Conservation (phyloP, 768 basidiomycete genomes). For the Rhodotorula kratochvilovae region DNA sequence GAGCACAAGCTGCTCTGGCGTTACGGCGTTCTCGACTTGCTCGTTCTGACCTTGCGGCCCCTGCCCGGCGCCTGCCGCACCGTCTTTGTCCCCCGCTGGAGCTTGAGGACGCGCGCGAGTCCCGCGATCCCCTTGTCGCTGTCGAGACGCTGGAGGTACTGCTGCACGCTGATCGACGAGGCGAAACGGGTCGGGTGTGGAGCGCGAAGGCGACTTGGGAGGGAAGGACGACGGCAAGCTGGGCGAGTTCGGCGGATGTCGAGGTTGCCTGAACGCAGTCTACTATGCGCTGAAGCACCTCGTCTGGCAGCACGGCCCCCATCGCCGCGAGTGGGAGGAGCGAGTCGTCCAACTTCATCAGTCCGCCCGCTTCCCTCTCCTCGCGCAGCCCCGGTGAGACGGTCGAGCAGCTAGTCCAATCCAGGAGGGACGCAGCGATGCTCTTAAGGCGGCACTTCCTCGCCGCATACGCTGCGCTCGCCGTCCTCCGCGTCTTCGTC, state of each 20-base stretch:
- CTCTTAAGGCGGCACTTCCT: not conserved
- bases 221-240: conserved; percentile 13
- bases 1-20: conserved; percentile 17
- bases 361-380: not conserved
- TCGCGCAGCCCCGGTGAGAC: too few species aligned
- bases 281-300: not conserved
- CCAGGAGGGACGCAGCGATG: not conserved
- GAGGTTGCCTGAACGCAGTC: not conserved
- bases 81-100: not conserved
- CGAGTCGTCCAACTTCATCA: not conserved
- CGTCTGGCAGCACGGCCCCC: not conserved
- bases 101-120: not conserved
- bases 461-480: conserved; percentile 15
- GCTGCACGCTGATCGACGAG: not conserved
- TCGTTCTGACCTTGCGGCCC: not conserved
- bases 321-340: not conserved
- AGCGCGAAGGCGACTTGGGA: not conserved
- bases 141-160: not conserved
- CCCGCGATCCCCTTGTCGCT: fast-evolving
- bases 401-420: too few species aligned
- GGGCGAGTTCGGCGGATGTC: not conserved
- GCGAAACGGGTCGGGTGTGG: not conserved
- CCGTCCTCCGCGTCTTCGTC: conserved; percentile 25
- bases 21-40: conserved; percentile 6
- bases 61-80: not conserved